Evolutionary conservation across 257 asterid genomes (phyloP).

Genomic region (Scutellaria minor): DNA sequence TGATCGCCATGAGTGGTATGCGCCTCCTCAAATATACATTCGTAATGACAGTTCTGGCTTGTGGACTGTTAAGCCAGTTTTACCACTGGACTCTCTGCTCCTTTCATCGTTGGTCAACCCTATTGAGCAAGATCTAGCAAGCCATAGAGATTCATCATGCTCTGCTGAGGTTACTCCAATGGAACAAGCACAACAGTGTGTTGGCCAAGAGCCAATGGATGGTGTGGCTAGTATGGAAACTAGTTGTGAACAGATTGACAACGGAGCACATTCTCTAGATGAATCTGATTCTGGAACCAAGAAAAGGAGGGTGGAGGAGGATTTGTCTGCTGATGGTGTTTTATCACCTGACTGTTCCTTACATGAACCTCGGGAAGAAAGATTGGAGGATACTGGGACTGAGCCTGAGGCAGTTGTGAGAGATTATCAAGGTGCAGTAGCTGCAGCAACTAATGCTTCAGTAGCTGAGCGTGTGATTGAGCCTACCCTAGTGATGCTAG

Average conservation of each 20-base stretch:
- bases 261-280: slow-evolving; percentile 60
- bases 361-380: slow-evolving; percentile 69
- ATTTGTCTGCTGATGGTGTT: slow-evolving; percentile 66
- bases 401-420: slow-evolving; percentile 55
- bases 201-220: slow-evolving; percentile 62
- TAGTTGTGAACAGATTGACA: slow-evolving; percentile 59
- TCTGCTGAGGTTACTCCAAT: slow-evolving; percentile 54
- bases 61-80: slow-evolving; percentile 77
- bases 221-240: slow-evolving; percentile 84
- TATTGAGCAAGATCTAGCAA: slow-evolving; percentile 48
- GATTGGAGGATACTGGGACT: slow-evolving; percentile 58
- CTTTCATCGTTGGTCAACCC: slow-evolving; percentile 44
- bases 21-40: slow-evolving; percentile 84
- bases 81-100: slow-evolving; percentile 66
- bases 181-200: slow-evolving; percentile 66
- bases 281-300: slow-evolving; percentile 84
- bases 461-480: slow-evolving; percentile 89
- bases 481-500: slow-evolving; percentile 97
- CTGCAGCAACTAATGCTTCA: slow-evolving; percentile 79
- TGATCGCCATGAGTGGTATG: slow-evolving; percentile 99
- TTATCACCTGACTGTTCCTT: slow-evolving; percentile 55
- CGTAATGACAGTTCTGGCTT: slow-evolving; percentile 91
- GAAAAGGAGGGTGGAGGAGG: slow-evolving; percentile 82
- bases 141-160: slow-evolving; percentile 52
- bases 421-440: slow-evolving; percentile 73